Evolutionary conservation across 768 basidiomycete species (phyloP).

Genomic region (Solioccasus polychromus): DNA sequence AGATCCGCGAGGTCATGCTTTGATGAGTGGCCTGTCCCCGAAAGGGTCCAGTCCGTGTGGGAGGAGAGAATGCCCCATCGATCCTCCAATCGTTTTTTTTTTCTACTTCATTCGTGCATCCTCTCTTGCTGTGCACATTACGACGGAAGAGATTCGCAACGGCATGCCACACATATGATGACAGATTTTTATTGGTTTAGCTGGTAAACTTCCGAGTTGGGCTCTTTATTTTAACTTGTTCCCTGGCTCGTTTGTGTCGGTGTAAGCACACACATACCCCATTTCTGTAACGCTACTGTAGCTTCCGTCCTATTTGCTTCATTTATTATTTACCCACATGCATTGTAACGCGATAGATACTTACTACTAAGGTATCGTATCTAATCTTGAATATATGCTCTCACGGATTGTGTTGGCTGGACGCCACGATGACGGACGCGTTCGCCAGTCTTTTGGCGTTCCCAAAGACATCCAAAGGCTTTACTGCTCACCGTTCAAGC

Average conservation of each 20-base stretch:
- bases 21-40: slow-evolving; percentile 22
- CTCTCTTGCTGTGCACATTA: no score
- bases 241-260: no score
- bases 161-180: no score
- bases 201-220: not conserved
- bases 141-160: slow-evolving; percentile 8
- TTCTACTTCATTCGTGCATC: not conserved
- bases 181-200: no score
- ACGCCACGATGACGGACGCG: slow-evolving; percentile 38
- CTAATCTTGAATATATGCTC: no score
- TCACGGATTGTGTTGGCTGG: no score
- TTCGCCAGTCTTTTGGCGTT: slow-evolving; percentile 40
- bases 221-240: not conserved
- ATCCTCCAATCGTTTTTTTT: not conserved
- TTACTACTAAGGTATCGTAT: no score
- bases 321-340: no score
- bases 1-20: slow-evolving; percentile 55
- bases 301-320: no score
- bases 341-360: no score
- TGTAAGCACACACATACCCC: no score
- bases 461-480: slow-evolving; percentile 50
- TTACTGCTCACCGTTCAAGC: slow-evolving; percentile 42
- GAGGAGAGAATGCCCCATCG: not conserved
- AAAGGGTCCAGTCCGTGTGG: not conserved
- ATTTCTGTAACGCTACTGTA: no score